Percentiles rank a stretch among this genome's conserved stretches.
phyloP scores from a whole-genome alignment of 805 yeast species.

The Candida glaebosa region DNA sequence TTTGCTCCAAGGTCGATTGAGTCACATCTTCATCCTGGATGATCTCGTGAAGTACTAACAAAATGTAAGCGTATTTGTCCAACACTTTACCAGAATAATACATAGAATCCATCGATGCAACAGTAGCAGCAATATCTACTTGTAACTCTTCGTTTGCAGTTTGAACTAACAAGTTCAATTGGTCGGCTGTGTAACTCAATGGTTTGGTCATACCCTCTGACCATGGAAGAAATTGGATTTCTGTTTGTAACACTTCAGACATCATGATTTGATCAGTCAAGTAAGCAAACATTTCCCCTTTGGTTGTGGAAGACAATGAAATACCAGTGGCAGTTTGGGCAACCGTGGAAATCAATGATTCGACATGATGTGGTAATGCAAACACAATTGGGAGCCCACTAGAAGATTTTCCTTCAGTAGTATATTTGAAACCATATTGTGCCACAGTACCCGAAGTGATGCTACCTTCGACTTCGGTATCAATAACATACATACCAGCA shows the following conservation, averaged over 20 bases:
- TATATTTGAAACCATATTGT: conserved; percentile 45
- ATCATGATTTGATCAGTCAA: conserved; percentile 37
- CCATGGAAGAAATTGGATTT: conserved; percentile 47
- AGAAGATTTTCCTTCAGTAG: conserved; percentile 48
- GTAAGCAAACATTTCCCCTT: conserved; percentile 48
- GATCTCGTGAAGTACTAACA: conserved; percentile 48
- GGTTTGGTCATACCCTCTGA: conserved; percentile 24
- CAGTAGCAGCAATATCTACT: conserved; percentile 43
- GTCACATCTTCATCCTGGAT: conserved; percentile 41
- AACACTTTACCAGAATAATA: conserved; percentile 53
- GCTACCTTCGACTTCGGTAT: conserved; percentile 46
- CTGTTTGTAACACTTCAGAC: conserved; percentile 35
- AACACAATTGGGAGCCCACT: conserved; percentile 45
- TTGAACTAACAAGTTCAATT: conserved; percentile 40
- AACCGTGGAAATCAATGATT: conserved; percentile 28
- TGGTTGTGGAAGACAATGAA: conserved; percentile 43
- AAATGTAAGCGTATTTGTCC: conserved; percentile 56
- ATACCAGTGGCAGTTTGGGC: conserved; percentile 38
- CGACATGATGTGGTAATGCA: conserved; percentile 53
- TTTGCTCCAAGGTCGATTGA: conserved; percentile 24
- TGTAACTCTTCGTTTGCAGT: conserved; percentile 45
- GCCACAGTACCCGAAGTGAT: conserved; percentile 44
- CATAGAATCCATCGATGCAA: conserved; percentile 36
- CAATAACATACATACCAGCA: conserved; percentile 65
- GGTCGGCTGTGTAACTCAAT: conserved; percentile 40